Evolutionary conservation across 768 basidiomycete species (phyloP).

Genomic region (Calocera cornea): DNA sequence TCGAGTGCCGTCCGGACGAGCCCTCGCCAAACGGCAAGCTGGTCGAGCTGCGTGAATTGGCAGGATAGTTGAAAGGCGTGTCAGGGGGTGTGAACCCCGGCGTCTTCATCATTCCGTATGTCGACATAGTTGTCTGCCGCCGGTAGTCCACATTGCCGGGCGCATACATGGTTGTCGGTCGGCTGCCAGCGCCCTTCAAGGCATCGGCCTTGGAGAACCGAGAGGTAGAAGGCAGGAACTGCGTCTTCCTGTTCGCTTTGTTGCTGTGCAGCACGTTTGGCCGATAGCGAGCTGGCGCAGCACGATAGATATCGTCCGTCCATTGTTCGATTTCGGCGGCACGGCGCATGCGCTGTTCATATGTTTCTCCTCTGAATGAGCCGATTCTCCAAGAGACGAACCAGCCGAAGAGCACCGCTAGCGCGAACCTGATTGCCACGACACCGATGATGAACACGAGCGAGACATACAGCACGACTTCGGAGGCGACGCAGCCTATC

Average conservation of each 20-base stretch:
- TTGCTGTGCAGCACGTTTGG: conserved; percentile 68
- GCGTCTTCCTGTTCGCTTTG: conserved; percentile 22
- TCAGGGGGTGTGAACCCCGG: conserved; percentile 58
- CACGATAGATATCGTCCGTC: conserved; percentile 88
- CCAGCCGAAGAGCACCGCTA: conserved; percentile 97
- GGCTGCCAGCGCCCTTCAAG: conserved; percentile 30
- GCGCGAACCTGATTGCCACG: conserved; percentile 82
- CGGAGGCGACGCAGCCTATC: conserved; percentile 92
- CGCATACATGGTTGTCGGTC: conserved; percentile 14
- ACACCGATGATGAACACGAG: conserved; percentile 96
- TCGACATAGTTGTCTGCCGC: conserved; percentile 28
- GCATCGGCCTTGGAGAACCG: conserved; percentile 54
- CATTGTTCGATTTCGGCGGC: conserved; percentile 88
- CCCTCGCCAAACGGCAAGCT: conserved; percentile 46
- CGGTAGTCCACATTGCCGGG: conserved; percentile 9
- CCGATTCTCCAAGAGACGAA: conserved; percentile 95
- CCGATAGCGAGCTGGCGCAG: conserved; percentile 80
- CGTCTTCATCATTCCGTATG: conserved; percentile 28
- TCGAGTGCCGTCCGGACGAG: conserved; percentile 22
- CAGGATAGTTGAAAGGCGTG: conserved; percentile 41
- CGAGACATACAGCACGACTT: conserved; percentile 87
- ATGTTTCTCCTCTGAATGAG: conserved; percentile 83
- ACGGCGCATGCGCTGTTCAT: conserved; percentile 80
- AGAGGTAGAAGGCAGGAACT: conserved; percentile 35
- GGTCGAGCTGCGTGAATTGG: conserved; percentile 68